Evolutionary conservation across 2,329 filamentous ascomycete species (phyloP).

Genomic region (Diaporthe nobilis): DNA sequence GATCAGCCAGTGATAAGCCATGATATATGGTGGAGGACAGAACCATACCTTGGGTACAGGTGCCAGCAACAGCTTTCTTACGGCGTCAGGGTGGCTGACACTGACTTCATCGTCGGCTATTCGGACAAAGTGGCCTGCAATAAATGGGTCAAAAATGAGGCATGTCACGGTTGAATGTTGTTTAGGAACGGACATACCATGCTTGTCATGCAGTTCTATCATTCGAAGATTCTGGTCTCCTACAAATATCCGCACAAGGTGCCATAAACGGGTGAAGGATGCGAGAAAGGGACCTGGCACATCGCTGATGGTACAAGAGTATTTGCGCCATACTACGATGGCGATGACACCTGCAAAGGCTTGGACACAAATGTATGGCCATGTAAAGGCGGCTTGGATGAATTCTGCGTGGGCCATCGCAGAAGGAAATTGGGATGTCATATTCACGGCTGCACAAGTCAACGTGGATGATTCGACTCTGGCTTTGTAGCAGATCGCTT

Average conservation of each 20-base stretch:
- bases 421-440: background rate
- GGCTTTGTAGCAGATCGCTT: background rate
- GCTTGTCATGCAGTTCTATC: conserved; percentile 4
- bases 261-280: conserved; percentile 21
- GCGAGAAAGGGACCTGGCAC: conserved; percentile 29
- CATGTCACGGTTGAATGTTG: background rate
- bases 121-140: conserved; percentile 19
- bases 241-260: background rate
- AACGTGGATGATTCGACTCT: background rate
- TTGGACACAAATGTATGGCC: background rate
- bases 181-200: background rate
- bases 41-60: conserved; percentile 18
- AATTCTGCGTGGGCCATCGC: background rate
- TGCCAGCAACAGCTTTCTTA: conserved; percentile 16
- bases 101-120: conserved; percentile 26
- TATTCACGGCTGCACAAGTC: background rate
- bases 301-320: background rate
- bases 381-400: background rate
- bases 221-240: conserved; percentile 8
- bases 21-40: background rate
- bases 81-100: conserved; percentile 28
- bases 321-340: conserved; percentile 8
- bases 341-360: background rate
- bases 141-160: background rate
- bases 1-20: background rate